Conservation (phyloP, 139 green algal genomes). For the Klebsormidium nitens region DNA sequence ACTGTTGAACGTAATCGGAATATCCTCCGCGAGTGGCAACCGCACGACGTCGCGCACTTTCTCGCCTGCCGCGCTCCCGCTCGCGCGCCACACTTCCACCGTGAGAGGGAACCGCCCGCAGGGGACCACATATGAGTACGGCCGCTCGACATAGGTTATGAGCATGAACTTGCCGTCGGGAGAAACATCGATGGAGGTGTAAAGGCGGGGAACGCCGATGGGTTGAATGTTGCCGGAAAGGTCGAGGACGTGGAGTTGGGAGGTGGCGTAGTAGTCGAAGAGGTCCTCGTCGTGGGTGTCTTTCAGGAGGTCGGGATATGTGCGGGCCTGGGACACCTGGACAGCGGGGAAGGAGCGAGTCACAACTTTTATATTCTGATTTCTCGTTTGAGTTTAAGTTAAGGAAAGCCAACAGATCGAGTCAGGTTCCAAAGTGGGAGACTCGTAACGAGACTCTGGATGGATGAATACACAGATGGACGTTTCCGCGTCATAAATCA, state of each 20-base stretch:
- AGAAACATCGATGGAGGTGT: slow-evolving; percentile 71
- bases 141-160: slow-evolving; percentile 74
- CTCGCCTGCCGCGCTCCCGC: slow-evolving; percentile 41
- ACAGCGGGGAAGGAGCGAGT: no score
- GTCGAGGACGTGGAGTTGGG: slow-evolving; percentile 57
- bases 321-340: slow-evolving; percentile 75
- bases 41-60: slow-evolving; percentile 55
- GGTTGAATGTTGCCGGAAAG: no score
- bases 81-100: slow-evolving; percentile 64
- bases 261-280: slow-evolving; percentile 84
- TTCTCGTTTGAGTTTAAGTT: neutral
- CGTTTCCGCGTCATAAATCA: neutral
- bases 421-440: slow-evolving; percentile 4
- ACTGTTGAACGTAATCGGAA: slow-evolving; percentile 89
- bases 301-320: slow-evolving; percentile 89
- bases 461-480: slow-evolving; percentile 1
- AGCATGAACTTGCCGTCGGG: slow-evolving; percentile 80
- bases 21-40: slow-evolving; percentile 90
- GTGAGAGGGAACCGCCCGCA: slow-evolving; percentile 77
- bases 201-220: slow-evolving; percentile 57
- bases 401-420: neutral
- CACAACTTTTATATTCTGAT: neutral
- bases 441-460: neutral
- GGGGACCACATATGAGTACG: slow-evolving; percentile 84
- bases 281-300: slow-evolving; percentile 75